Evolutionary conservation across 179 eudicot species (phyloP).

Genomic region (Dionaea muscipula): DNA sequence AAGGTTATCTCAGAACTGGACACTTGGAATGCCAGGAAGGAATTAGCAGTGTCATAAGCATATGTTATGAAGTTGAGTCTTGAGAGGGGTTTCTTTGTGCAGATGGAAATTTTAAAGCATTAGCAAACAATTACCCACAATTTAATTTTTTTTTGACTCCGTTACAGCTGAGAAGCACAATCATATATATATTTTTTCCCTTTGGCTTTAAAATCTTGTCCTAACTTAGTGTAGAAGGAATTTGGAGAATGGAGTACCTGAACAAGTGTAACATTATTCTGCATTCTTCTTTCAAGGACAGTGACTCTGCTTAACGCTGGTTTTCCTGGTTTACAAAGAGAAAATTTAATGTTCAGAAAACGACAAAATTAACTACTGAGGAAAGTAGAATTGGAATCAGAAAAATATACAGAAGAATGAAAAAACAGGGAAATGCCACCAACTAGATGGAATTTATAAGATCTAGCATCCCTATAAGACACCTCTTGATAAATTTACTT

Average conservation of each 20-base stretch:
- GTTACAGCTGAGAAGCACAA: too few relatives aligned
- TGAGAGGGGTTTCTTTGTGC: too few relatives aligned
- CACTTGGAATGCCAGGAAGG: too few relatives aligned
- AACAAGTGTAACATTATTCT: slow-evolving; percentile 49
- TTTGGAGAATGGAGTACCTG: slow-evolving; percentile 37
- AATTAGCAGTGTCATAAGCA: too few relatives aligned
- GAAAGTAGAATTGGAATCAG: background rate
- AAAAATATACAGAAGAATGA: background rate
- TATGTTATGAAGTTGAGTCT: too few relatives aligned
- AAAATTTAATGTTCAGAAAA: background rate
- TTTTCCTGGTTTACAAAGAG: slow-evolving; percentile 41
- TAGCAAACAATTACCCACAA: too few relatives aligned
- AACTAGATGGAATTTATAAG: background rate
- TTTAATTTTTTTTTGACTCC: too few relatives aligned
- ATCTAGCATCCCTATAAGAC: background rate
- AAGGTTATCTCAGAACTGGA: too few relatives aligned
- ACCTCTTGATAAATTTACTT: background rate
- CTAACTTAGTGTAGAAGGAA: background rate
- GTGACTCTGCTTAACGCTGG: slow-evolving; percentile 79
- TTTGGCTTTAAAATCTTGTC: too few relatives aligned
- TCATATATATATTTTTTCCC: too few relatives aligned
- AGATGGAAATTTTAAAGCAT: too few relatives aligned
- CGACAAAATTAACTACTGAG: background rate
- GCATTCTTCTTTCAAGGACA: slow-evolving; percentile 55
- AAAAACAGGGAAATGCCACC: background rate